A percentile compares a stretch with the other conserved stretches of the same genome.
These are phyloP conservation scores for Blastomyces parvus DNA, from an alignment of 2,329 filamentous ascomycete genomes.

Conservation along the genomic window DNA sequence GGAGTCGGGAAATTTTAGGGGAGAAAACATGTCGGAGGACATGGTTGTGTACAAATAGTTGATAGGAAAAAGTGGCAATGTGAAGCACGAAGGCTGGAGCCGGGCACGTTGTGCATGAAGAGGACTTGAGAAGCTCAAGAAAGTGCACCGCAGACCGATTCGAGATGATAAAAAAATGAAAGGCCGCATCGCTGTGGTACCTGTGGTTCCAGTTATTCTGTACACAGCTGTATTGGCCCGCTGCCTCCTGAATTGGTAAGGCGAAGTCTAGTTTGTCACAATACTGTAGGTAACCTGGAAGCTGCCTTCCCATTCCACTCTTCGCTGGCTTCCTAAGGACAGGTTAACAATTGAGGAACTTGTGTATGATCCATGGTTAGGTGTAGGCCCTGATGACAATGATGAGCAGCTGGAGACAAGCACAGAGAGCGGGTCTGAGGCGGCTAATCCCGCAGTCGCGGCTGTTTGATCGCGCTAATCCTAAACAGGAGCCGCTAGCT, in stretches of 20 bases:
- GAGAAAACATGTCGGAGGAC: background rate
- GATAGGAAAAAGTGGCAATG: background rate
- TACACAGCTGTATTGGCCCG: conserved; percentile 14
- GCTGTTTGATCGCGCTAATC: too few relatives aligned
- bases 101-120: conserved; percentile 3
- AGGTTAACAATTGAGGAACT: conserved; percentile 16
- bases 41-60: background rate
- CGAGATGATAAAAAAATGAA: conserved; percentile 3
- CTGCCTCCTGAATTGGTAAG: conserved; percentile 15
- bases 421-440: too few relatives aligned
- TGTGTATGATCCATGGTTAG: conserved; percentile 11
- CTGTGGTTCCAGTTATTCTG: background rate
- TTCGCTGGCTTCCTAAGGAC: conserved; percentile 19
- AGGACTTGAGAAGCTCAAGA: conserved; percentile 1
- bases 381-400: background rate
- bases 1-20: conserved; percentile 6
- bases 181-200: conserved; percentile 2
- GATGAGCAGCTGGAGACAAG: too few relatives aligned
- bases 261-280: conserved; percentile 15
- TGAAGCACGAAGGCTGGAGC: conserved; percentile 3
- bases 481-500: too few relatives aligned
- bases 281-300: conserved; percentile 13
- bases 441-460: too few relatives aligned
- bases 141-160: conserved; percentile 1
- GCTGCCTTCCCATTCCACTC: conserved; percentile 14